Percentiles rank a stretch among this genome's conserved stretches.
Conservation (phyloP, 768 basidiomycete species). For the Amanita pseudoporphyria region DNA sequence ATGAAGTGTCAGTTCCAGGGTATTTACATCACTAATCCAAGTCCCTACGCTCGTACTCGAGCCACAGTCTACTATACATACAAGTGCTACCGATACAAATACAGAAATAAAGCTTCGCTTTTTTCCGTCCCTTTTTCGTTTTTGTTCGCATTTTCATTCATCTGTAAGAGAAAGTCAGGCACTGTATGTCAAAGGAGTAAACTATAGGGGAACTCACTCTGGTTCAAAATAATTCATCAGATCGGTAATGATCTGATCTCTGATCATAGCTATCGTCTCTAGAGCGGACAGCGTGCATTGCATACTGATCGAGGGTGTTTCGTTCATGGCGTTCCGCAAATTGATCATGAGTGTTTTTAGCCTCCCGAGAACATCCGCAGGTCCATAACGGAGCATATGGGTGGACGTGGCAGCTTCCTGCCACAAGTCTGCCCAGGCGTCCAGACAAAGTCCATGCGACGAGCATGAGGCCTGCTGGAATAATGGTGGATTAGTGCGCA, state of each 20-base stretch:
- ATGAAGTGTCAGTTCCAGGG: neutral
- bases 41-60: neutral
- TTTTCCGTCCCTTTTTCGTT: neutral
- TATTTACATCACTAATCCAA: neutral
- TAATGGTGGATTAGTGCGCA: constrained; percentile 37
- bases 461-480: constrained; percentile 34
- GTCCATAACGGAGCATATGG: constrained; percentile 29
- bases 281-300: constrained; percentile 35
- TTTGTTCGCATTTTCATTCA: neutral
- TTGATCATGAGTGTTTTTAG: constrained; percentile 35
- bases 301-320: constrained; percentile 24
- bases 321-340: constrained; percentile 26
- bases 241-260: constrained; percentile 32
- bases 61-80: neutral
- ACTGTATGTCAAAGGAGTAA: neutral
- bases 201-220: constrained; percentile 3
- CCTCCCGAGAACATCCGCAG: constrained; percentile 53
- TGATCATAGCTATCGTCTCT: constrained; percentile 28
- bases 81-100: constrained; percentile 5
- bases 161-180: neutral
- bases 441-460: constrained; percentile 39
- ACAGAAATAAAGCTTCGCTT: neutral
- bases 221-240: constrained; percentile 29
- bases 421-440: constrained; percentile 44
- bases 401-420: constrained; percentile 36